phyloP scores from a whole-genome alignment of 192 early-diverging fungal species.

The Backusella mclennaniae region DNA sequence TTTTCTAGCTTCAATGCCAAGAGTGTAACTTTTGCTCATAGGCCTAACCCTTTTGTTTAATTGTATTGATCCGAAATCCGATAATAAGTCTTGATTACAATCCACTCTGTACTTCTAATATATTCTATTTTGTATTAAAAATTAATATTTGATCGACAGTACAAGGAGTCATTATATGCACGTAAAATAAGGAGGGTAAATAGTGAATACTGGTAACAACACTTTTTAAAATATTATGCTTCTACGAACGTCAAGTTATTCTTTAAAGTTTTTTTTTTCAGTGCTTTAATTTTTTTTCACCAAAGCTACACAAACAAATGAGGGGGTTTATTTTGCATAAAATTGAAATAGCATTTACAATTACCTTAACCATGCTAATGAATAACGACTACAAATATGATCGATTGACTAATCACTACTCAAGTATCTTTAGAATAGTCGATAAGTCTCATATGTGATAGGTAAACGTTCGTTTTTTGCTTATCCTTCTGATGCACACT shows the following conservation, averaged over 20 bases:
- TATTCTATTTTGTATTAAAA: background rate
- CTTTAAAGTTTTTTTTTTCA: background rate
- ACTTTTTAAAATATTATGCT: background rate
- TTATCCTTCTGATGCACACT: background rate
- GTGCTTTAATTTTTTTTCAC: background rate
- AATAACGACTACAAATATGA: background rate
- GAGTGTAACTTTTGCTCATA: background rate
- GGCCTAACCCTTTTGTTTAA: background rate
- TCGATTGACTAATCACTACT: no score
- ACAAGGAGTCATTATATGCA: background rate
- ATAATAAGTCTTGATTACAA: background rate
- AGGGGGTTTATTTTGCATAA: background rate
- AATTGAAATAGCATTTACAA: background rate
- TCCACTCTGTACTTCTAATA: background rate
- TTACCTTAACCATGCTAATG: background rate
- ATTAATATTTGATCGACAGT: background rate
- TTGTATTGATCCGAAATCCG: background rate
- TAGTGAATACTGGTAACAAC: background rate
- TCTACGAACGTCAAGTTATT: background rate
- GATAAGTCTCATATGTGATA: no score
- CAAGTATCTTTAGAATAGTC: no score
- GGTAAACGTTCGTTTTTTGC: no score
- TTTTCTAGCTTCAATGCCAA: background rate
- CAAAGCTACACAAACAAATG: background rate
- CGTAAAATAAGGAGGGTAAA: background rate